phyloP scores from a whole-genome alignment of 345 rosid species.

The Zanthoxylum bungeanum region DNA sequence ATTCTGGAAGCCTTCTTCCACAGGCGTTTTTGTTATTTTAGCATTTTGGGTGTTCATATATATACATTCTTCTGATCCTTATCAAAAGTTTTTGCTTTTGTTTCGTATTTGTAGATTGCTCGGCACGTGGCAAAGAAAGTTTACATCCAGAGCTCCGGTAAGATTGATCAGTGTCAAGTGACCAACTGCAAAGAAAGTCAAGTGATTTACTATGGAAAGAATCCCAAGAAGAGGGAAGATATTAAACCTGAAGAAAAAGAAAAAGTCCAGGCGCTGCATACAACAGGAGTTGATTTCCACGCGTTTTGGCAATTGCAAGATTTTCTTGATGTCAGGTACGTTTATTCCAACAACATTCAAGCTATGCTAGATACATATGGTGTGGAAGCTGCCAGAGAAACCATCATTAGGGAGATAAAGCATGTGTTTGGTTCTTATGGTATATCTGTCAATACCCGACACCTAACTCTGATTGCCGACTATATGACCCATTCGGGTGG shows the following conservation, averaged over 20 bases:
- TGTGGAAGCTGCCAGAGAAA: slow-evolving; percentile 95
- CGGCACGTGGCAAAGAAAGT: slow-evolving; percentile 81
- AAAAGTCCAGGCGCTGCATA: slow-evolving; percentile 61
- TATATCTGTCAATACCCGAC: slow-evolving; percentile 73
- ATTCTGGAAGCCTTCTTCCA: not conserved
- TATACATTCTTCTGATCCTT: not conserved
- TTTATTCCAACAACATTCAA: slow-evolving; percentile 78
- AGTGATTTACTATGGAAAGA: slow-evolving; percentile 72
- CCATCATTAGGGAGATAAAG: slow-evolving; percentile 78
- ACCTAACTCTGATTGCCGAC: slow-evolving; percentile 80
- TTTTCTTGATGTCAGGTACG: slow-evolving; percentile 63
- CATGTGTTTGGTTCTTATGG: slow-evolving; percentile 79
- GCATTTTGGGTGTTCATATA: not conserved
- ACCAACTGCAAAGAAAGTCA: slow-evolving; percentile 60
- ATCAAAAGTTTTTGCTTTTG: not conserved
- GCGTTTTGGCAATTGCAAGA: slow-evolving; percentile 72
- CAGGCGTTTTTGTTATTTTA: not conserved
- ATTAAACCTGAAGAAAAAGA: slow-evolving; percentile 49
- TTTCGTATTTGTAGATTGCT: slow-evolving; percentile 55
- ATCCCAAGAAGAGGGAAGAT: slow-evolving; percentile 62
- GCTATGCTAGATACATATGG: slow-evolving; percentile 76
- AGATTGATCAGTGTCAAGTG: slow-evolving; percentile 61
- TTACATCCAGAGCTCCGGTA: slow-evolving; percentile 74
- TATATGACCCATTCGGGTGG: slow-evolving; percentile 85
- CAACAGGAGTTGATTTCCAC: slow-evolving; percentile 69